Base-by-base conservation (phyloP, 371 early-diverging fungal species). In the Zychaea mexicana region DNA sequence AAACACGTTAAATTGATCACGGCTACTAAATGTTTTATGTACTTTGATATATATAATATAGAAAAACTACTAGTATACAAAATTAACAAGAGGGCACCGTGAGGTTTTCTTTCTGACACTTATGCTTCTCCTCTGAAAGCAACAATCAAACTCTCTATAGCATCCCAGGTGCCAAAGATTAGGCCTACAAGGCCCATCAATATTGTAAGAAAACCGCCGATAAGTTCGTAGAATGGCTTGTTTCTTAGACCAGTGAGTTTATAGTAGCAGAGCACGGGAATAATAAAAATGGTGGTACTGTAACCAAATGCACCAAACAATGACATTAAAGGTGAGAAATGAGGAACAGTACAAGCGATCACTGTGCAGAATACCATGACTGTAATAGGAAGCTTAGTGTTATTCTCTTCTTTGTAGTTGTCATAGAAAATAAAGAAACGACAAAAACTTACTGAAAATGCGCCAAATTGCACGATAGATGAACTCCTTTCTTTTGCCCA, bases 291-390 rank as follows among this genome's bases (percentile, higher is more conserved):
- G 39, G 92, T 78, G 68, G 87, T 72, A 59, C 89, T 90, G 55
- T 88, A 90, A 21, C 89, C 84, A 39, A 94, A 70, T 2, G 94
- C 90, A 32, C 96, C 96, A 36, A 96, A 65, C 21, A 96, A 74
- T 8, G 91, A 83, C 90, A 94, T 90, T 49, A 93, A 78, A 66
- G 88, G 85, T 52, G 85, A 86, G 73, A 96, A 93, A 74, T 85
- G 89, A 19, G 94, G 92, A 12, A 96, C 81, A 54, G 83, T 73
- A 61, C 92, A 73, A 0, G 93, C 93, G 61, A 90, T 70, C 7
- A 85, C 77, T 8, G 79, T 82, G 54, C 88, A 67, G 28, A 83
- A 32, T 17, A 74, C 66, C 67, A 85, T 70, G 46, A 88, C 75
- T 12, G 72, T 30, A 57, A n/a, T n/a, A n/a, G n/a, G n/a, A n/a